phyloP scores from a whole-genome alignment of 2,329 filamentous ascomycete genomes.

The Parascedosporium putredinis region DNA sequence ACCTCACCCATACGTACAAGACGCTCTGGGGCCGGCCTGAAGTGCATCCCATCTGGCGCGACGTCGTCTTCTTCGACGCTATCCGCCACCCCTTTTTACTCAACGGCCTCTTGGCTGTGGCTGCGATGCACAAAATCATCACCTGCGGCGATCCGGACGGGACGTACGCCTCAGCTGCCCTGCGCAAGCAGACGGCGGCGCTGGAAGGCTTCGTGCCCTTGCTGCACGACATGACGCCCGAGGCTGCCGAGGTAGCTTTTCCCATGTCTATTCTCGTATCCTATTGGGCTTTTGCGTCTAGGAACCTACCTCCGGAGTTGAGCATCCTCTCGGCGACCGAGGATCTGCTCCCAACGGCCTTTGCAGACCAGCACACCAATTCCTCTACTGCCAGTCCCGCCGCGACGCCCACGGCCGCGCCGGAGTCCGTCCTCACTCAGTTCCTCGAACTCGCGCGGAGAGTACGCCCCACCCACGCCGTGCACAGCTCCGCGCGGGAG shows the following conservation, averaged over 20 bases:
- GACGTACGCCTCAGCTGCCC: background rate
- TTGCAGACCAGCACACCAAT: no score
- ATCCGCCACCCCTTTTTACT: conserved; percentile 9
- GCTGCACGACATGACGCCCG: conserved; percentile 4
- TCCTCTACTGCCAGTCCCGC: no score
- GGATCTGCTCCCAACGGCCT: no score
- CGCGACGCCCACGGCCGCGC: no score
- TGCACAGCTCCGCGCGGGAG: background rate
- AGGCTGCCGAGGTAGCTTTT: conserved; percentile 8
- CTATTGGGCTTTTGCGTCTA: conserved; percentile 13
- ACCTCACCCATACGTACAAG: conserved; percentile 11
- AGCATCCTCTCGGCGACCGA: conserved; percentile 8
- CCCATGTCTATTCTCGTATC: conserved; percentile 11
- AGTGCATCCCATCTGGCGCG: conserved; percentile 13
- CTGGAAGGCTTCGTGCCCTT: conserved; percentile 9
- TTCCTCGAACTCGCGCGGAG: conserved; percentile 2
- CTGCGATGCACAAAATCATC: conserved; percentile 11
- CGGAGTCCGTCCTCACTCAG: background rate
- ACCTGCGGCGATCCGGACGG: conserved; percentile 2
- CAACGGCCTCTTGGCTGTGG: conserved; percentile 12
- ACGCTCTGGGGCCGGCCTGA: conserved; percentile 10
- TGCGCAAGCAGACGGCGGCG: conserved; percentile 11
- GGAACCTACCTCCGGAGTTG: conserved; percentile 9
- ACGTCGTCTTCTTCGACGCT: conserved; percentile 13
- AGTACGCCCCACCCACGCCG: background rate